phyloP scores from a whole-genome alignment of 1,139 yeast species.

The Pneumocystis wakefieldiae region DNA sequence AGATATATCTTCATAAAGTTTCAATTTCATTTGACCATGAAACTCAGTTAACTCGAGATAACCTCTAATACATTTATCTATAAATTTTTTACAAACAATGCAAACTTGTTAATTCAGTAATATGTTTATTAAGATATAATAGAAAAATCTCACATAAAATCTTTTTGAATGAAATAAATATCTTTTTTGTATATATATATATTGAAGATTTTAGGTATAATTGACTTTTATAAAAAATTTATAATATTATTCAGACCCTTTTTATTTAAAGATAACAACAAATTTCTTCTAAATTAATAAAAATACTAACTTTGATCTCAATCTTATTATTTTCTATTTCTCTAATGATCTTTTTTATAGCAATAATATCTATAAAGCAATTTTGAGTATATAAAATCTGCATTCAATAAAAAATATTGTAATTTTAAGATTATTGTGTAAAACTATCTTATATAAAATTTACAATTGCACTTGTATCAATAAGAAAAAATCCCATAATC shows the following conservation, averaged over 20 bases:
- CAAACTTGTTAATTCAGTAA: slow-evolving; percentile 79
- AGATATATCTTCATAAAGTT: slow-evolving; percentile 71
- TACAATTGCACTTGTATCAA: slow-evolving; percentile 91
- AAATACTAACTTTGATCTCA: slow-evolving; percentile 65
- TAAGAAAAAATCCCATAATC: slow-evolving; percentile 64
- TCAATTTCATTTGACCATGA: slow-evolving; percentile 47
- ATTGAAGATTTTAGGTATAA: slow-evolving; percentile 99
- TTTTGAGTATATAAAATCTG: slow-evolving; percentile 85
- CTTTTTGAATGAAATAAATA: slow-evolving; percentile 31
- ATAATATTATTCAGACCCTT: slow-evolving; percentile 49
- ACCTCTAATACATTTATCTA: slow-evolving; percentile 99
- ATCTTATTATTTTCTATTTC: slow-evolving; percentile 42
- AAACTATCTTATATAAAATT: slow-evolving; percentile 50
- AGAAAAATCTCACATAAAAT: slow-evolving; percentile 37
- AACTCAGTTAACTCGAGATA: slow-evolving; percentile 89
- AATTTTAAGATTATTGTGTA: slow-evolving; percentile 60
- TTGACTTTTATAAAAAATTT: slow-evolving; percentile 71
- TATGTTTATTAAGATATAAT: slow-evolving; percentile 40
- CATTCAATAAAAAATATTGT: slow-evolving; percentile 95
- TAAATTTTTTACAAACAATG: slow-evolving; percentile 89
- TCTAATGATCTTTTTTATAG: slow-evolving; percentile 45
- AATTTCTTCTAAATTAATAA: slow-evolving; percentile 95
- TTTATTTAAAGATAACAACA: slow-evolving; percentile 61
- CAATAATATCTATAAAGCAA: slow-evolving; percentile 69
- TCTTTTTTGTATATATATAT: slow-evolving; percentile 40